Evolutionary conservation across 768 basidiomycete species (phyloP), one percentile per base, ranked within the genome.

Genomic region (Leccinum pellstonianum): DNA sequence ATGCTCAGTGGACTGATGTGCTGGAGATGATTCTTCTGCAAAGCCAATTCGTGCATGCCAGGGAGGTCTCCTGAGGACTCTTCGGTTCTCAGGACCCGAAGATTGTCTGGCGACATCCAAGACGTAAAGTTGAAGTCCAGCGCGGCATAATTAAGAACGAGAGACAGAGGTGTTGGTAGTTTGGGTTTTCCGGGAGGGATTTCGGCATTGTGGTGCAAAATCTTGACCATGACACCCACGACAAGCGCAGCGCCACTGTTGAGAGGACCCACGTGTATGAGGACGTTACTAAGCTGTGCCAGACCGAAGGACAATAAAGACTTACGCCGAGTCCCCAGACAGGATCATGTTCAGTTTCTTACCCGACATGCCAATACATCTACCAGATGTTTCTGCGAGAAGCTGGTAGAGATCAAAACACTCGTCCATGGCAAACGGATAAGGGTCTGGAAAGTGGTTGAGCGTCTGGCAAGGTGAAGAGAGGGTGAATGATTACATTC

Each of bases 121-220:
- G 95, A 96, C 0, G 93, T 94, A 68, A 96, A 98, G 73, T 98
- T 98, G 78, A 99, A 98, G 73, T 98, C 95, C 49, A 98, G 82
- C 25, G 90, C 91, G 0, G 95, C 85, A 73, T 98, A 99, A 64
- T 86, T 93, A 56, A 96, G 83, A 29, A 97, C 86, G 59, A 98
- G 79, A 1, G 91, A 90, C 41, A 88, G 76, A 1, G 97, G 97
- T 17, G 83, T 79, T 1, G 87, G 90, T 33, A 96, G 78, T 21
- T 71, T 77, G 15, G 73, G 76, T 62, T 74, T 61, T 50, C 68
- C 64, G 46, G 64, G 61, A 12, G 74, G 64, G 5, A 74, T 56
- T 6, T 55, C 38, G 29, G 75, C 70, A 62, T 72, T 83, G 60
- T 76, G 79, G 74, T 98, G 94, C 46, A 98, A 77, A 38, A 95